phyloP scores from a whole-genome alignment of 2,329 filamentous ascomycete genomes.

The Botrytis sinoallii region DNA sequence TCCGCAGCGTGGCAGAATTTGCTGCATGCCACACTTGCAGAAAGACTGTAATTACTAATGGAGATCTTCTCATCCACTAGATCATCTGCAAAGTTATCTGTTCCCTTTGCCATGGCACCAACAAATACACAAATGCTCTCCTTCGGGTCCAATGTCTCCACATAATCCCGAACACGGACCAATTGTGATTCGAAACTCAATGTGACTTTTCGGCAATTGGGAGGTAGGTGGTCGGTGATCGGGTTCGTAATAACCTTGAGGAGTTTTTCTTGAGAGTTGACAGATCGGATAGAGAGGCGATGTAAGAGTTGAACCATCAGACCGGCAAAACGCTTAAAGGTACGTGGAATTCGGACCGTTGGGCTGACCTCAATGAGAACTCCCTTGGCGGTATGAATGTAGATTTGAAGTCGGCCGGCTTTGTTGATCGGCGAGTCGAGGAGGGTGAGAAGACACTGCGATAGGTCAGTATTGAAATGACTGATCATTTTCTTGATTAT shows the following conservation, averaged over 20 bases:
- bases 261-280: slow-evolving; percentile 95
- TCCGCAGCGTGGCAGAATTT: slow-evolving; percentile 99
- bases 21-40: slow-evolving; percentile 96
- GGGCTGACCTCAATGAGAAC: slow-evolving; percentile 97
- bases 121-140: slow-evolving; percentile 98
- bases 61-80: slow-evolving; percentile 97
- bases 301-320: slow-evolving; percentile 98
- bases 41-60: slow-evolving; percentile 97
- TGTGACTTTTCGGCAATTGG: slow-evolving; percentile 96
- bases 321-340: slow-evolving; percentile 97
- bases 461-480: slow-evolving; percentile 26
- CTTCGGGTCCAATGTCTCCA: slow-evolving; percentile 71
- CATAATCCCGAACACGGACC: slow-evolving; percentile 84
- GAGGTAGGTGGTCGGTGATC: slow-evolving; percentile 92
- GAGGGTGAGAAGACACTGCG: slow-evolving; percentile 89
- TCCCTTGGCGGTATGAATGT: slow-evolving; percentile 96
- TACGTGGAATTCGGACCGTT: slow-evolving; percentile 95
- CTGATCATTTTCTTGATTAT: slow-evolving; percentile 27
- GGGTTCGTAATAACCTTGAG: slow-evolving; percentile 97
- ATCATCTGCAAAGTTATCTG: slow-evolving; percentile 89
- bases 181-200: slow-evolving; percentile 90
- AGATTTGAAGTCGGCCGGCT: slow-evolving; percentile 94
- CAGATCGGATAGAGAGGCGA: slow-evolving; percentile 91
- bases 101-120: slow-evolving; percentile 96
- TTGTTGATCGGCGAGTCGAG: slow-evolving; percentile 99